Evolutionary conservation across 2,329 filamentous ascomycete genomes (phyloP).

Genomic region (Neobulgaria alba): DNA sequence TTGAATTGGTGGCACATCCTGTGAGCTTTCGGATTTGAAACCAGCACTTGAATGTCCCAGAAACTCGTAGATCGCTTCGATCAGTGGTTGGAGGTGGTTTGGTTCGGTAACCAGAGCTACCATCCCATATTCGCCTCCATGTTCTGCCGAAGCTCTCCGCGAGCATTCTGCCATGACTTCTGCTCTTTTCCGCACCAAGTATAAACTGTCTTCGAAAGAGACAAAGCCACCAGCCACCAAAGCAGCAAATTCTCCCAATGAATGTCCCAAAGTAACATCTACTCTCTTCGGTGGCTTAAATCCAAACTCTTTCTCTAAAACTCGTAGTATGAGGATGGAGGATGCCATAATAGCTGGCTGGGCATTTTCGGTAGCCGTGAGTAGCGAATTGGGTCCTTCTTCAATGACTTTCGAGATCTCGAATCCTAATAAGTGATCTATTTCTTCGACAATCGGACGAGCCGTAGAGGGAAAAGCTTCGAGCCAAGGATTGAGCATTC

Average conservation of each 20-base stretch:
- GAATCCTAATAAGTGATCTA: conserved; percentile 68
- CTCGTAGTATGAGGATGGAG: conserved; percentile 78
- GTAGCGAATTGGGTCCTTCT: conserved; percentile 64
- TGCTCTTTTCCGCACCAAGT: conserved; percentile 67
- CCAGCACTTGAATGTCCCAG: conserved; percentile 60
- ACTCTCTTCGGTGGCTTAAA: conserved; percentile 64
- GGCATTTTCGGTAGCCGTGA: conserved; percentile 78
- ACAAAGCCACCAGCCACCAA: conserved; percentile 79
- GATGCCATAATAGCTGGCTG: conserved; percentile 97
- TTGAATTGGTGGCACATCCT: conserved; percentile 66
- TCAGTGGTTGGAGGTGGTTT: conserved; percentile 59
- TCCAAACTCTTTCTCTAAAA: conserved; percentile 77
- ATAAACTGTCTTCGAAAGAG: conserved; percentile 66
- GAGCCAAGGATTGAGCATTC: conserved; percentile 81
- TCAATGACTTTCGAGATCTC: conserved; percentile 72
- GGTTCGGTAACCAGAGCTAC: conserved; percentile 85
- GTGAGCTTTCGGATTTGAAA: conserved; percentile 57
- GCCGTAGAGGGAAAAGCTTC: conserved; percentile 75
- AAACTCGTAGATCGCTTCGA: conserved; percentile 71
- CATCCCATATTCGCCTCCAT: conserved; percentile 86
- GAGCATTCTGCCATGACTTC: conserved; percentile 79
- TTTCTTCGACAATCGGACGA: conserved; percentile 71
- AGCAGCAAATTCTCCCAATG: conserved; percentile 86
- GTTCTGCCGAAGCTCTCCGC: conserved; percentile 50
- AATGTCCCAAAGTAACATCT: conserved; percentile 82